These are phyloP conservation scores for Cryptococcus sp. DNA, from an alignment of 1,284 basidiomycete species.

Conservation along the genomic window DNA sequence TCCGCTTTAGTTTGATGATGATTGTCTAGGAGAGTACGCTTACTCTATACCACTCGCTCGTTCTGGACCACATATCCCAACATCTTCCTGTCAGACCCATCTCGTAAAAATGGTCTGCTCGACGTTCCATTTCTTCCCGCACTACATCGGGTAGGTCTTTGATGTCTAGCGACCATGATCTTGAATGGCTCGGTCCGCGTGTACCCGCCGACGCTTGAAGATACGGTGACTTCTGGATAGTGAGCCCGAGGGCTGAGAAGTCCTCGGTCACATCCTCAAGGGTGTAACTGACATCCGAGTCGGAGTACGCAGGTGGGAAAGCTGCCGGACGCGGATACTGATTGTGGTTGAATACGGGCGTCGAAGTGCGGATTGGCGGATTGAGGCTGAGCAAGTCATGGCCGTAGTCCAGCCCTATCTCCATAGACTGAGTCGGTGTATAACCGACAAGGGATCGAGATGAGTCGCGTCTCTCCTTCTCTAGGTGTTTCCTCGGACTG, in stretches of 20 bases:
- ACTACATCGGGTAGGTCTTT: constrained; percentile 10
- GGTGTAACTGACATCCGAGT: constrained; percentile 27
- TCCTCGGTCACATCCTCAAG: constrained; percentile 14
- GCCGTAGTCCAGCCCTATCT: constrained; percentile 7
- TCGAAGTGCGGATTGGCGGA: constrained; percentile 38
- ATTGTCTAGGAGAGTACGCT: constrained; percentile 6
- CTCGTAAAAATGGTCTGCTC: constrained; percentile 43
- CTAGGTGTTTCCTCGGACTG: constrained; percentile 14
- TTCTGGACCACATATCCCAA: constrained; percentile 45
- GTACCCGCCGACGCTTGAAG: not conserved
- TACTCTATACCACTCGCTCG: constrained; percentile 42
- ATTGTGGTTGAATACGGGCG: constrained; percentile 29
- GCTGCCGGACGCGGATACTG: not conserved
- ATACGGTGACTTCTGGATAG: constrained; percentile 4
- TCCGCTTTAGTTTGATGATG: not conserved
- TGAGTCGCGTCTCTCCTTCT: constrained; percentile 3
- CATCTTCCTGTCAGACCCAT: constrained; percentile 47
- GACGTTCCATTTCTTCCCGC: constrained; percentile 32
- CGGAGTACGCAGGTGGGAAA: constrained; percentile 32
- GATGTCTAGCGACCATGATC: constrained; percentile 11
- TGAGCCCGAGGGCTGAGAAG: constrained; percentile 14
- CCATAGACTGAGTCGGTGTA: constrained; percentile 28
- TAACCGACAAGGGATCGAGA: constrained; percentile 32
- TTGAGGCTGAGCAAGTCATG: constrained; percentile 25
- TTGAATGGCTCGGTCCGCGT: not conserved